phyloP scores from a whole-genome alignment of 192 early-diverging fungal genomes.

The Coemansia sp. region DNA sequence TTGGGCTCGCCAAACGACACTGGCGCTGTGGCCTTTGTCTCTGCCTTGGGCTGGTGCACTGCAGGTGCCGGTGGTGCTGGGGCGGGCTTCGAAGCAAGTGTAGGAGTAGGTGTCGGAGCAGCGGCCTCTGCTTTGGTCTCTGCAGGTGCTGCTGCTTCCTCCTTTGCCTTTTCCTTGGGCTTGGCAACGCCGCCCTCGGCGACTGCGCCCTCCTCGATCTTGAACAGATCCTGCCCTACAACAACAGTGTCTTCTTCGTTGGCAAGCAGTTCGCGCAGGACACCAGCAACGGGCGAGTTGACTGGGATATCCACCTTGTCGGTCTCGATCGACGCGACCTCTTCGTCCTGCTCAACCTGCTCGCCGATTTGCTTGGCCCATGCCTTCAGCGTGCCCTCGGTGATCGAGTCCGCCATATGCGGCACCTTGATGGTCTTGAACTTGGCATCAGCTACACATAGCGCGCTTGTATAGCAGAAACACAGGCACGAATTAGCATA shows the following conservation, averaged over 20 bases:
- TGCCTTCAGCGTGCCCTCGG: slow-evolving; percentile 93
- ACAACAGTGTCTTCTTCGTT: slow-evolving; percentile 88
- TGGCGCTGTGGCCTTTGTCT: slow-evolving; percentile 17
- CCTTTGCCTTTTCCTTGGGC: slow-evolving; percentile 40
- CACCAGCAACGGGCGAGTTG: slow-evolving; percentile 92
- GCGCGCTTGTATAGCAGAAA: neutral
- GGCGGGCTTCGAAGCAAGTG: slow-evolving; percentile 29
- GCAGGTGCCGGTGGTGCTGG: slow-evolving; percentile 14
- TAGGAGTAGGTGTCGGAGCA: slow-evolving; percentile 49
- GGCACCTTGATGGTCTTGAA: slow-evolving; percentile 82
- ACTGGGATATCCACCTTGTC: slow-evolving; percentile 99
- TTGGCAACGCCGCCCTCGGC: slow-evolving; percentile 48
- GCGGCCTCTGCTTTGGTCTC: slow-evolving; percentile 28
- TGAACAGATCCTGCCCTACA: slow-evolving; percentile 92
- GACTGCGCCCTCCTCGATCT: slow-evolving; percentile 67
- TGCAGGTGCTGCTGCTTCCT: slow-evolving; percentile 13
- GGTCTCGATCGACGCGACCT: slow-evolving; percentile 96
- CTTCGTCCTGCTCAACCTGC: slow-evolving; percentile 91
- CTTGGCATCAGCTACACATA: slow-evolving; percentile 43
- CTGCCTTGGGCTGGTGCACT: slow-evolving; percentile 14
- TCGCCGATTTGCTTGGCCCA: slow-evolving; percentile 98
- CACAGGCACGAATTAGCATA: neutral
- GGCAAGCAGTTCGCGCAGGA: slow-evolving; percentile 77
- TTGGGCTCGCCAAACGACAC: slow-evolving; percentile 29
- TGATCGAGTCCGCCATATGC: slow-evolving; percentile 97